Conservation (phyloP, 352 stramenopile species). For the Pythium sukuiense region DNA sequence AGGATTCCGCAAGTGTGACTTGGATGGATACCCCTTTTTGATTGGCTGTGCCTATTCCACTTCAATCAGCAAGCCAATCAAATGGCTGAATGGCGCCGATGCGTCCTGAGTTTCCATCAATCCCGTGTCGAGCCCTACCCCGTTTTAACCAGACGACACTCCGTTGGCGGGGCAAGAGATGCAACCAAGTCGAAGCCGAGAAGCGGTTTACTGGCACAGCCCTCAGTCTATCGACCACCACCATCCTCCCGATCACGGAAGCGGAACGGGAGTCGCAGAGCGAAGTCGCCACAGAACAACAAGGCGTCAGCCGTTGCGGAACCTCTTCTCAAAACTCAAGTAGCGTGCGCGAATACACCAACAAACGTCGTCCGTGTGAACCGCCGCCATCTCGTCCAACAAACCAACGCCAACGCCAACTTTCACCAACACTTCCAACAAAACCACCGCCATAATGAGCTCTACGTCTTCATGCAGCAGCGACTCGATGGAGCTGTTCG, state of each 20-base stretch:
- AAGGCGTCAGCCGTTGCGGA: not conserved
- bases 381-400: not conserved
- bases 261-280: constrained; percentile 19
- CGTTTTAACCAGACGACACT: constrained; percentile 24
- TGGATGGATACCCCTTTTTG: constrained; percentile 28
- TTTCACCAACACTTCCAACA: not conserved
- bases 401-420: constrained; percentile 3
- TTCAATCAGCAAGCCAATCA: constrained; percentile 21
- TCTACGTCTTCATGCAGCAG: constrained; percentile 1
- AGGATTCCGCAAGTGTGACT: constrained; percentile 29
- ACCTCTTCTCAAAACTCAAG: constrained; percentile 12
- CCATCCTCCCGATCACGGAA: constrained; percentile 12
- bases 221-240: not conserved
- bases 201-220: constrained; percentile 16
- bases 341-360: not conserved
- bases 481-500: constrained; percentile 28
- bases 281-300: not conserved
- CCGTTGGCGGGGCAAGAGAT: constrained; percentile 8
- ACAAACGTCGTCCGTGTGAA: not conserved
- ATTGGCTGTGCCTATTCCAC: constrained; percentile 14
- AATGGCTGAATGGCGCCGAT: constrained; percentile 13
- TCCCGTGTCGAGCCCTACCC: constrained; percentile 3
- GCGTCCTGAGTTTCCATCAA: constrained; percentile 18
- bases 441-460: constrained; percentile 5
- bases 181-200: constrained; percentile 12